Evolutionary conservation across 768 basidiomycete genomes (phyloP), one percentile per base, ranked within the genome.

Genomic region (Clavulina sp.): DNA sequence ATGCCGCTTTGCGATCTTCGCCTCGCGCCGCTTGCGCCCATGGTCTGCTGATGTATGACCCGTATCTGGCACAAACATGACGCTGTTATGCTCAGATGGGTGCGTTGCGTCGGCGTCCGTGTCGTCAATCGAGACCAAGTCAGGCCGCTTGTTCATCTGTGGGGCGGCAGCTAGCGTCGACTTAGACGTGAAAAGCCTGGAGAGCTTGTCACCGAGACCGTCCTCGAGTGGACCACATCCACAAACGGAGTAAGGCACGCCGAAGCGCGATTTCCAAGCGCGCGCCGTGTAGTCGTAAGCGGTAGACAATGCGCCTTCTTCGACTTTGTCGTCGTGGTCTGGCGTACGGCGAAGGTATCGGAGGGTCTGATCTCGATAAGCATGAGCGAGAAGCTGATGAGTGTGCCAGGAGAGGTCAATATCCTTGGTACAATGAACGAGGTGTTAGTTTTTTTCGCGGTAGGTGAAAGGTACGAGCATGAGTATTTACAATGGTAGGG

Each of bases 191-290:
- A n/a, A n/a, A n/a, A n/a, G n/a, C n/a, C n/a, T n/a, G n/a, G n/a
- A n/a, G n/a, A n/a, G n/a, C n/a, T n/a, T n/a, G n/a, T n/a, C n/a
- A n/a, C n/a, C n/a, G n/a, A n/a, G n/a, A n/a, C n/a, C n/a, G n/a
- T n/a, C n/a, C n/a, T n/a, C n/a, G 13, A 57, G 57, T 4, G 74
- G 60, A 0, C 74, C 69, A 57, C 79, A 80, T 2, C 79, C 78
- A 53, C 79, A 81, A 55, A 74, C 69, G 48, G 66, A 71, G 62
- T 81, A 81, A 1, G 69, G 64, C 4, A 71, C 62, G 40, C 67
- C 66, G 59, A 74, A 80, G 6, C 76, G 74, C 16, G 71, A 71
- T 52, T 60, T 57, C 76, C 75, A 76, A 3, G 68, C 69, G 9
- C 68, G 67, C 40, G 70, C 73, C 1, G 74, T 78, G 16, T 65